Base-by-base conservation (phyloP, 306 rosid species). In the Rosa rugosa region DNA sequence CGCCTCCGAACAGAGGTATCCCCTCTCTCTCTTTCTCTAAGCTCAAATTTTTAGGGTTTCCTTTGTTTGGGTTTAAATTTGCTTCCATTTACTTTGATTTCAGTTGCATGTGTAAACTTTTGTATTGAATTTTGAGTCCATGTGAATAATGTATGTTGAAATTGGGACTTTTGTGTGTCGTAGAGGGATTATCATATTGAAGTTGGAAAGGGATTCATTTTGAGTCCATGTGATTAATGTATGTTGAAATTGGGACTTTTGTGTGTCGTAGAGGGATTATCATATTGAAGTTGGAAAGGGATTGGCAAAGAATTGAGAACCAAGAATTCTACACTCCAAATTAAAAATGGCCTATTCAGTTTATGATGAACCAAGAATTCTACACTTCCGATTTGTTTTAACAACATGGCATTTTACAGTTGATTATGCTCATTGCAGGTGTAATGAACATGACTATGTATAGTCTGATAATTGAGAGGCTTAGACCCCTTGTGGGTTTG, bases 111-210 rank as follows among this genome's bases (percentile, higher is more conserved):
- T 31, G 36, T 31, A 46, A 46, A 45, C 47, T 49, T 49, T 11
- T 49, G 54, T 17, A n/a, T 17, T 8, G 13, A 22, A 8, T 20
- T 22, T 20, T 22, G 64, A 5, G 31, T 57, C 12, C 64, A 22
- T 8, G 8, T 22, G 31, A 22, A 9, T 0, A 57, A 22, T 20
- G 64, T 10, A 57, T n/a, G 31, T 54, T 49, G 63, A 50, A 44
- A 75, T 63, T 76, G 71, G 68, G 45, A 5, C 31, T 72, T 13
- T 49, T 49, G 63, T 51, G 75, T 64, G 63, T 31, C 87, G 66
- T 67, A 93, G 99, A 84, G 99, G 99, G 68, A 83, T 95, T 86
- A 95, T 90, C 73, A 93, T 95, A 82, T 98, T 95, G 82, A 93
- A 95, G 86, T 57, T 95, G 80, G 81, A 97, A 17, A 76, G 92